Evolutionary conservation across 345 rosid genomes (phyloP).

Genomic region (Arabidopsis arenosa): DNA sequence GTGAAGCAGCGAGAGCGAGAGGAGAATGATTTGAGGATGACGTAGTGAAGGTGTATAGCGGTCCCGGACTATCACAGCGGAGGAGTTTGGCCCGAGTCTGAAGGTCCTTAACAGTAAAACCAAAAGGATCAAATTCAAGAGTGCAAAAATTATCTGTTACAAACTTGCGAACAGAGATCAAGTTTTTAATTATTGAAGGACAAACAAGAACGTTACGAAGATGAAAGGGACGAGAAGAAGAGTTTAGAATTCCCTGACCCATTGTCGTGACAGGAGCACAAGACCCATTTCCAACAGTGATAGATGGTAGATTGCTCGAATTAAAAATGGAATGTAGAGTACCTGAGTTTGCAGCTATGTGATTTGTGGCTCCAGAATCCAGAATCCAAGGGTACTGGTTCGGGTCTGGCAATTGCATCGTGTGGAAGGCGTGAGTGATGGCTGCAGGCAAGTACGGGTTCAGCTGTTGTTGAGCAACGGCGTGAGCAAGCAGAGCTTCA

Average conservation of each 20-base stretch:
- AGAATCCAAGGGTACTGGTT: background rate
- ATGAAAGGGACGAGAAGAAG: background rate
- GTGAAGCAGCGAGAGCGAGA: background rate
- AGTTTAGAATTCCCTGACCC: background rate
- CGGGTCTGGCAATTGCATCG: background rate
- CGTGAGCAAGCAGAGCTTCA: no score
- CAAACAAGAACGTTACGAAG: background rate
- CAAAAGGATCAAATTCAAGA: background rate
- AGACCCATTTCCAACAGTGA: background rate
- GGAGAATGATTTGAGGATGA: no score
- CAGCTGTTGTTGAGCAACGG: no score
- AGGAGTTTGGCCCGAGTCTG: background rate
- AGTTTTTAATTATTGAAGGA: background rate
- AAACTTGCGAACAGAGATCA: background rate
- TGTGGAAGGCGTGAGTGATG: background rate
- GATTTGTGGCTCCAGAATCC: background rate
- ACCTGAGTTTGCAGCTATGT: background rate
- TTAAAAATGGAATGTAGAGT: background rate
- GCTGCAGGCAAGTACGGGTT: no score
- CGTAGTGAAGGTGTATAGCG: background rate
- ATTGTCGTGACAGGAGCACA: background rate
- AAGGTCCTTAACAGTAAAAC: background rate
- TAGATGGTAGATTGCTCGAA: background rate
- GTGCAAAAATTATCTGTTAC: background rate
- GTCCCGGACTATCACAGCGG: background rate